Base-by-base conservation (phyloP, 495 filamentous ascomycete genomes). In the Daldinia loculata region DNA sequence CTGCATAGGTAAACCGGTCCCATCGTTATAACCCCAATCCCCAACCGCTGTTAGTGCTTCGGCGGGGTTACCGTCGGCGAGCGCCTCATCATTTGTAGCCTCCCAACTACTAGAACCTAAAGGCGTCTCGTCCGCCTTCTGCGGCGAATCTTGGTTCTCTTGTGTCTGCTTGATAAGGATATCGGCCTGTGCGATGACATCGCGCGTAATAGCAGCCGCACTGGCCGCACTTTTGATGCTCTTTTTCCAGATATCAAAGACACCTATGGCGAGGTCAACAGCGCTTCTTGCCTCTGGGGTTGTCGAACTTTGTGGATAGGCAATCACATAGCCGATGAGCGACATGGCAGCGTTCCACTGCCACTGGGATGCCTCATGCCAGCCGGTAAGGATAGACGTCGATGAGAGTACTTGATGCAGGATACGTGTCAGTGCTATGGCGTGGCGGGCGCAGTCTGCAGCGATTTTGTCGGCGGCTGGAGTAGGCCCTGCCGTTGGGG, bases 291-390 rank as follows among this genome's bases (percentile, higher is more conserved):
- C 85, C 14, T 69, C 53, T 0, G 64, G 57, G 0, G 80, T 77
- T 14, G 74, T 56, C 0, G 73, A 19, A 14, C 70, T 27, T 0
- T 70, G 29, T 0, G 84, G 84, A 30, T 81, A 83, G 0, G 80
- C 83, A 0, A 88, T 61, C 4, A 83, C 60, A 51, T 83, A 88
- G 4, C 84, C 86, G 14, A 87, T 71, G 6, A 87, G 69, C 3
- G 84, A 78, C 63, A 87, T 79, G 19, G 81, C 72, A 3, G 83
- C 81, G 55, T 86, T 86, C 85, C 85, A 87, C 66, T 86, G 83
- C 71, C 78, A 86, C 24, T 85, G 82, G 52, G 84, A 88, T 3
- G 76, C 79, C 66, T 86, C 83, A 60, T 83, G 78, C 82, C 84
- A 86, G 0, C 85, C 84, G 11, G 70, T 73, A 0, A 88, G 76